phyloP scores from a whole-genome alignment of 805 yeast genomes.

The Candida germanica region DNA sequence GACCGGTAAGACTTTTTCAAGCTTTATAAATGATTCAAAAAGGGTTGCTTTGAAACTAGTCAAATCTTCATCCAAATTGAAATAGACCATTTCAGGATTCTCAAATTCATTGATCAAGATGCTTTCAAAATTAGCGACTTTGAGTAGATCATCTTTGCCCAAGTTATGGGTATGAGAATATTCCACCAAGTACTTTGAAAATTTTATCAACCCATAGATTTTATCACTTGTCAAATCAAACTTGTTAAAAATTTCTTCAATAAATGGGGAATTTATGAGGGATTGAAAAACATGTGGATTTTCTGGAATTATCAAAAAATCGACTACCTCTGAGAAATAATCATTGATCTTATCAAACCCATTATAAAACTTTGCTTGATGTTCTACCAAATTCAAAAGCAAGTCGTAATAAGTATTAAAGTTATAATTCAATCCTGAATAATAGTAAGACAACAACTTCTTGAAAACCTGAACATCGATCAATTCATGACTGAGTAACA shows the following conservation, averaged over 20 bases:
- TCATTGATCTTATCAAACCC: constrained; percentile 21
- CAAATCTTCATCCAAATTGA: constrained; percentile 25
- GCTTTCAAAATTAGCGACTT: constrained; percentile 24
- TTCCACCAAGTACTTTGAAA: constrained; percentile 21
- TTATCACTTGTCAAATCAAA: constrained; percentile 29
- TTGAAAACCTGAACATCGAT: constrained; percentile 27
- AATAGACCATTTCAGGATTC: constrained; percentile 37
- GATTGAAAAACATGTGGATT: constrained; percentile 10
- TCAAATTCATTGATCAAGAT: constrained; percentile 34
- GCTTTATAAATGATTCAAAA: background rate
- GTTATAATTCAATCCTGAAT: constrained; percentile 13
- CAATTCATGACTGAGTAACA: constrained; percentile 28
- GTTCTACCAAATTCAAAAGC: constrained; percentile 32
- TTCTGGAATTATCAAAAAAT: constrained; percentile 17
- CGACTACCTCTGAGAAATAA: constrained; percentile 29
- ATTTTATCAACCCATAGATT: constrained; percentile 27
- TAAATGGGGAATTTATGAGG: constrained; percentile 28
- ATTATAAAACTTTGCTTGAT: constrained; percentile 26
- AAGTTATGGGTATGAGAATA: constrained; percentile 6
- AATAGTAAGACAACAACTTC: constrained; percentile 27
- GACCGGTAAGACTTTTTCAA: background rate
- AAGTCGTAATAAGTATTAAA: constrained; percentile 29
- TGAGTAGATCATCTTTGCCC: constrained; percentile 3
- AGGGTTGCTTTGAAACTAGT: constrained; percentile 15
- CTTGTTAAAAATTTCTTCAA: constrained; percentile 22